A percentile compares a stretch with the other conserved stretches of the same genome.
These are phyloP conservation scores for Avena insularis DNA, from an alignment of 176 grass and related monocot species.

Conservation along the genomic window DNA sequence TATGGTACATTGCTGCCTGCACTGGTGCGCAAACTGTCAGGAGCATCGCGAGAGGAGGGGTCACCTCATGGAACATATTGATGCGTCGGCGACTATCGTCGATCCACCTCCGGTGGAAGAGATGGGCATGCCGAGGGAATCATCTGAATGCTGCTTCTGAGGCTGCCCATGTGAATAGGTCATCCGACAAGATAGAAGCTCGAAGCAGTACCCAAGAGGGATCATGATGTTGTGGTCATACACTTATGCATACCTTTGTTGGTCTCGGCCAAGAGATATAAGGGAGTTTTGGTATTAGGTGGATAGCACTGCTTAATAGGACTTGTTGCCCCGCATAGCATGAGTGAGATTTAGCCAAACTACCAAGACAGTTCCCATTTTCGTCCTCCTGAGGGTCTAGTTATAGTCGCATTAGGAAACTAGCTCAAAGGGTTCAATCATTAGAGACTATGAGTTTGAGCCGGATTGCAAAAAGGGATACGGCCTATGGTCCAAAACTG, in stretches of 20 bases:
- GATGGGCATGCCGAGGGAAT: conserved; percentile 63
- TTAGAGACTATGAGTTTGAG: too few relatives aligned
- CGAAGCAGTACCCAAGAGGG: conserved; percentile 15
- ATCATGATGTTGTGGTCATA: conserved; percentile 59
- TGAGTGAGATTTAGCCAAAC: too few relatives aligned
- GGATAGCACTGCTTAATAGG: background rate
- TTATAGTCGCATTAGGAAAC: too few relatives aligned
- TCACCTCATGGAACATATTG: conserved; percentile 53
- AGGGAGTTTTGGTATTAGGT: conserved; percentile 11
- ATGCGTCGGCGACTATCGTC: conserved; percentile 69
- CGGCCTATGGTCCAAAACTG: too few relatives aligned
- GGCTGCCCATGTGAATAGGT: conserved; percentile 31
- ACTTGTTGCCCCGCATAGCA: too few relatives aligned
- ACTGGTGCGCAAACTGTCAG: conserved; percentile 94
- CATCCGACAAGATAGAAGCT: background rate
- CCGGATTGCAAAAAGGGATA: too few relatives aligned
- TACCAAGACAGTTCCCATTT: too few relatives aligned
- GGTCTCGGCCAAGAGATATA: background rate
- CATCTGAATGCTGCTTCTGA: background rate
- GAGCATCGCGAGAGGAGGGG: conserved; percentile 90
- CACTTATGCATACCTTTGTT: conserved; percentile 52
- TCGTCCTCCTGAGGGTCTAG: too few relatives aligned
- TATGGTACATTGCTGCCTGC: conserved; percentile 91
- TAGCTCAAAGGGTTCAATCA: too few relatives aligned
- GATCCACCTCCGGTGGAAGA: conserved; percentile 83